These are phyloP conservation scores for Brassica cretica DNA, from an alignment of 345 rosid species.

Conservation along the genomic window DNA sequence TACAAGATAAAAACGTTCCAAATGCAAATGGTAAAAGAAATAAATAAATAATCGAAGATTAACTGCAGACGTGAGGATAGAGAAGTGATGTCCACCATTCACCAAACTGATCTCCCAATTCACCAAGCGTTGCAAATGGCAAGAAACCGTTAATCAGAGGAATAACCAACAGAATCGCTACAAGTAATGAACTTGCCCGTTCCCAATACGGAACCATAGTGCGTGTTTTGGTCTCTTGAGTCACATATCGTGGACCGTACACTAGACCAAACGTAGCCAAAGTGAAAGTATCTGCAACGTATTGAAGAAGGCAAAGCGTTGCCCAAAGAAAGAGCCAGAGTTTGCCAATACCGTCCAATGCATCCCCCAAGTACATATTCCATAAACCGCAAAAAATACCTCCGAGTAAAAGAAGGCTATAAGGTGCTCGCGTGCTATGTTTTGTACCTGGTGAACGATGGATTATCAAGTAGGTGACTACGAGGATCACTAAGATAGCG, in stretches of 20 bases:
- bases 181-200: background rate
- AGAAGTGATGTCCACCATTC: background rate
- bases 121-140: background rate
- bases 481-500: conserved; percentile 59
- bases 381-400: conserved; percentile 53
- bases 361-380: conserved; percentile 65
- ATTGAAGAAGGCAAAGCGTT: conserved; percentile 57
- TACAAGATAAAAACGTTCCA: no score
- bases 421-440: conserved; percentile 66
- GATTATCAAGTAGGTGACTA: conserved; percentile 50
- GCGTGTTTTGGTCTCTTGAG: background rate
- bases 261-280: conserved; percentile 42
- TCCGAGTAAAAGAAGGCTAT: conserved; percentile 64
- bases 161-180: background rate
- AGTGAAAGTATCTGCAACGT: conserved; percentile 42
- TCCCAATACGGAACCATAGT: background rate
- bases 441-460: conserved; percentile 58
- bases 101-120: background rate
- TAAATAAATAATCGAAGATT: background rate
- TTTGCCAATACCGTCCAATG: conserved; percentile 68
- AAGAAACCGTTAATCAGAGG: background rate
- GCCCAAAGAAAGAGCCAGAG: conserved; percentile 78
- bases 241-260: background rate
- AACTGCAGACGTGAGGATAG: background rate
- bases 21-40: background rate